Conservation (phyloP, 1,284 basidiomycete genomes). For the Athelia psychrophila region DNA sequence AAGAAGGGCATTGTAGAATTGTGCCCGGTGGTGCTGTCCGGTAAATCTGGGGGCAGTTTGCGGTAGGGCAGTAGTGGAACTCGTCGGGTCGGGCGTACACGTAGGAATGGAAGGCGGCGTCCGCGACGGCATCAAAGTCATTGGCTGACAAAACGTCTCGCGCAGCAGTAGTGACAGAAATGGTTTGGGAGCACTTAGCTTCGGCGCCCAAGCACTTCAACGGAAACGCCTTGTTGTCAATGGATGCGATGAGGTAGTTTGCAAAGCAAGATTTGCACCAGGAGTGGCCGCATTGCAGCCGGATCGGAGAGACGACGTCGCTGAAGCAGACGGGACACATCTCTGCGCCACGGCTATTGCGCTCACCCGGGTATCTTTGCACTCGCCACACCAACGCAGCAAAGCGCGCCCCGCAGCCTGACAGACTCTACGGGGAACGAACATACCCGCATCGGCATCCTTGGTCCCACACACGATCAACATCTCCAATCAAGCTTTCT, state of each 20-base stretch:
- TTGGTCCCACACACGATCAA: too few species aligned
- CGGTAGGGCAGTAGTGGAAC: constrained; percentile 70
- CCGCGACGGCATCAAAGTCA: constrained; percentile 51
- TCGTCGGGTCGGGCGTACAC: constrained; percentile 54
- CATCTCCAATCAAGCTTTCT: too few species aligned
- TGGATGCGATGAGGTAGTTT: constrained; percentile 52
- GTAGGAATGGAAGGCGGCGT: constrained; percentile 55
- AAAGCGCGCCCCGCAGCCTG: too few species aligned
- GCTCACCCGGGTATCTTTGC: too few species aligned
- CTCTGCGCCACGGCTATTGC: too few species aligned
- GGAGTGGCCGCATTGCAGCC: constrained; percentile 57
- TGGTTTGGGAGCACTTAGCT: constrained; percentile 47
- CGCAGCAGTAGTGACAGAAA: constrained; percentile 47
- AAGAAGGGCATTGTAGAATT: constrained; percentile 67
- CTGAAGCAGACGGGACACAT: constrained; percentile 62
- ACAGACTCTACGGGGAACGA: too few species aligned
- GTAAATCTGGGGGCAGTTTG: constrained; percentile 72
- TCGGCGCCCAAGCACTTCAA: constrained; percentile 62
- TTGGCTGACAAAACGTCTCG: constrained; percentile 43
- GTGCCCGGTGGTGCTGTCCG: constrained; percentile 45
- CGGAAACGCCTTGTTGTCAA: constrained; percentile 62
- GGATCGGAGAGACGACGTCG: constrained; percentile 45
- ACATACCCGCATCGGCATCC: too few species aligned
- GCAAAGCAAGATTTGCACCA: constrained; percentile 63
- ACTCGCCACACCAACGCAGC: too few species aligned